Evolutionary conservation across 1,284 basidiomycete species (phyloP).

Genomic region (Laetiporus sulphureus): DNA sequence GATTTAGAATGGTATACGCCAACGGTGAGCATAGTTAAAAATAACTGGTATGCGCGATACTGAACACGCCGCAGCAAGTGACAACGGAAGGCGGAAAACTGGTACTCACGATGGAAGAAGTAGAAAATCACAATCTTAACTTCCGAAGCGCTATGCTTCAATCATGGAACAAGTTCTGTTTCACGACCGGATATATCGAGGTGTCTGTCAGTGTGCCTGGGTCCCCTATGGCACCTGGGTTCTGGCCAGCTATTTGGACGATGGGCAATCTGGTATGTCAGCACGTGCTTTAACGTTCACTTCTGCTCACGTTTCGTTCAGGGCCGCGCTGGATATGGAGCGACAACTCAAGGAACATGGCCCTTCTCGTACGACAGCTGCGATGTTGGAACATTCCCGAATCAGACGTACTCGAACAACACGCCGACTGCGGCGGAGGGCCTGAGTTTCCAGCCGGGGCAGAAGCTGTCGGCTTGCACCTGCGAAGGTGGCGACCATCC

Average conservation of each 20-base stretch:
- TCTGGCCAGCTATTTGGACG: constrained; percentile 54
- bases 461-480: constrained; percentile 48
- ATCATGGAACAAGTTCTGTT: constrained; percentile 91
- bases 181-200: constrained; percentile 89
- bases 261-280: constrained; percentile 41
- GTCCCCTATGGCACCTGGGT: constrained; percentile 55
- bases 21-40: too few species aligned
- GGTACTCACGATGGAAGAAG: constrained; percentile 66
- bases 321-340: constrained; percentile 55
- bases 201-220: constrained; percentile 81
- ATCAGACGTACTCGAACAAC: constrained; percentile 55
- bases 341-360: constrained; percentile 56
- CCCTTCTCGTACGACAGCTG: constrained; percentile 82
- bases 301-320: constrained; percentile 28
- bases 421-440: constrained; percentile 40
- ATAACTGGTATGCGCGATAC: too few species aligned
- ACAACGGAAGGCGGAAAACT: constrained; percentile 69
- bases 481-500: constrained; percentile 58
- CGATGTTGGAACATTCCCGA: constrained; percentile 81
- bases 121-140: constrained; percentile 62
- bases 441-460: constrained; percentile 49
- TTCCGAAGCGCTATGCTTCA: constrained; percentile 78
- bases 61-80: constrained; percentile 35
- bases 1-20: constrained; percentile 87
- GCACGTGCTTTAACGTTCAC: constrained; percentile 18